Conservation (phyloP, 495 filamentous ascomycete species). For the Aspergillus panamensis region DNA sequence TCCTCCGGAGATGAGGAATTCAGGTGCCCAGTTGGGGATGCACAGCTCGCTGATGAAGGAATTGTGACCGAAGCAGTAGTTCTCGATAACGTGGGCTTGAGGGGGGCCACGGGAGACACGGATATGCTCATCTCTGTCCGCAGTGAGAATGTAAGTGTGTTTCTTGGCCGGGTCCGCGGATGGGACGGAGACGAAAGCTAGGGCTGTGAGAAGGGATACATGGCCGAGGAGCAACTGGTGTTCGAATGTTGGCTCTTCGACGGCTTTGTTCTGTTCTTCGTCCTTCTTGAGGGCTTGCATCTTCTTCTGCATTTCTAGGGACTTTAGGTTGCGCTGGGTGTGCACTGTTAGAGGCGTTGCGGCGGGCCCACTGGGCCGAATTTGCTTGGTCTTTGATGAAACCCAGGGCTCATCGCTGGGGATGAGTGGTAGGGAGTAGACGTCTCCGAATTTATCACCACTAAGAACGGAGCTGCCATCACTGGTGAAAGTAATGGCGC, state of each 20-base stretch:
- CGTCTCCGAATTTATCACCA: slow-evolving; percentile 95
- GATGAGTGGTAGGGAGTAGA: slow-evolving; percentile 81
- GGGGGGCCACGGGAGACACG: slow-evolving; percentile 80
- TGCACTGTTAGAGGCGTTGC: slow-evolving; percentile 79
- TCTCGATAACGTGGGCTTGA: slow-evolving; percentile 84
- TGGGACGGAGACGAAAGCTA: slow-evolving; percentile 48
- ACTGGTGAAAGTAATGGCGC: slow-evolving; percentile 63
- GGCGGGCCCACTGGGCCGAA: slow-evolving; percentile 48
- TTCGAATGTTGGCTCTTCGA: slow-evolving; percentile 54
- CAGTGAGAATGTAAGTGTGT: slow-evolving; percentile 74
- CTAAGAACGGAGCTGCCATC: slow-evolving; percentile 68
- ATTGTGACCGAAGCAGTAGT: slow-evolving; percentile 80
- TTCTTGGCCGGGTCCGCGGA: slow-evolving; percentile 23
- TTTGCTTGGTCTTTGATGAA: slow-evolving; percentile 16
- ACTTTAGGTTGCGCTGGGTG: slow-evolving; percentile 69
- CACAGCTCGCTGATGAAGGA: slow-evolving; percentile 77
- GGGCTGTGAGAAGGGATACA: slow-evolving; percentile 85
- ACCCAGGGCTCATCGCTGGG: slow-evolving; percentile 36
- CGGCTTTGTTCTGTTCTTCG: slow-evolving; percentile 40
- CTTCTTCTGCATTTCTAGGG: slow-evolving; percentile 68
- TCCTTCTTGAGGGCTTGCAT: slow-evolving; percentile 38
- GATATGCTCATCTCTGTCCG: slow-evolving; percentile 96
- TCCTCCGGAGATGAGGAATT: slow-evolving; percentile 76
- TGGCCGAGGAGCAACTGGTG: slow-evolving; percentile 80
- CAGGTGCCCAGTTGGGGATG: slow-evolving; percentile 50